Evolutionary conservation across 2,329 filamentous ascomycete genomes (phyloP).

Genomic region (Trichoderma koningii): DNA sequence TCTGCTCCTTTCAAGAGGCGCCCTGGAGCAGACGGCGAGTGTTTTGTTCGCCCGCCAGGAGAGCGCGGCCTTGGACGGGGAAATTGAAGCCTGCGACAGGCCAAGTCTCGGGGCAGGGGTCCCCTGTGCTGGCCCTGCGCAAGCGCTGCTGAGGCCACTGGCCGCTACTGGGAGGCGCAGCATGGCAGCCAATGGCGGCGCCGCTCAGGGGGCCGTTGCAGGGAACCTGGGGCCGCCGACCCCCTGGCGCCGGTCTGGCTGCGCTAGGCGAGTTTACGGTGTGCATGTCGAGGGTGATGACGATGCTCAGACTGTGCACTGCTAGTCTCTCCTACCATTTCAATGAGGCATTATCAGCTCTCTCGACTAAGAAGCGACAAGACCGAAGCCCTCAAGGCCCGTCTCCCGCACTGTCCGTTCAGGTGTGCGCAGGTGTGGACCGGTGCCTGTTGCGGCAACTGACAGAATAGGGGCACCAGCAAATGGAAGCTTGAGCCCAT

Average conservation of each 20-base stretch:
- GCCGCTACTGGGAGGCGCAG: conserved; percentile 27
- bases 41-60: conserved; percentile 27
- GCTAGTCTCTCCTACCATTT: no score
- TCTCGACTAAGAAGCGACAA: not conserved
- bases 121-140: conserved; percentile 3
- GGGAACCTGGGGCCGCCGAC: not conserved
- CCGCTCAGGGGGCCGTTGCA: conserved; percentile 24
- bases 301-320: not conserved
- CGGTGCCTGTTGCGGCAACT: not conserved
- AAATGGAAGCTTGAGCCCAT: not conserved
- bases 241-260: not conserved
- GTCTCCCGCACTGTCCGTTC: not conserved
- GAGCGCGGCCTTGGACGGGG: conserved; percentile 18
- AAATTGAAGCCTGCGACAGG: conserved; percentile 24
- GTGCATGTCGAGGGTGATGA: not conserved
- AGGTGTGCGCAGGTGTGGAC: conserved; percentile 1
- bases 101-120: conserved; percentile 9
- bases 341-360: no score
- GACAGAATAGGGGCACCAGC: not conserved
- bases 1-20: conserved; percentile 4
- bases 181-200: conserved; percentile 18
- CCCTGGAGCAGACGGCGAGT: conserved; percentile 18
- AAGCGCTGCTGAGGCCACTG: not conserved
- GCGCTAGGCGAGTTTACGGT: not conserved
- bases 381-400: not conserved